Evolutionary conservation across 2,329 filamentous ascomycete species (phyloP).

Genomic region (Drechslerella dactyloides): DNA sequence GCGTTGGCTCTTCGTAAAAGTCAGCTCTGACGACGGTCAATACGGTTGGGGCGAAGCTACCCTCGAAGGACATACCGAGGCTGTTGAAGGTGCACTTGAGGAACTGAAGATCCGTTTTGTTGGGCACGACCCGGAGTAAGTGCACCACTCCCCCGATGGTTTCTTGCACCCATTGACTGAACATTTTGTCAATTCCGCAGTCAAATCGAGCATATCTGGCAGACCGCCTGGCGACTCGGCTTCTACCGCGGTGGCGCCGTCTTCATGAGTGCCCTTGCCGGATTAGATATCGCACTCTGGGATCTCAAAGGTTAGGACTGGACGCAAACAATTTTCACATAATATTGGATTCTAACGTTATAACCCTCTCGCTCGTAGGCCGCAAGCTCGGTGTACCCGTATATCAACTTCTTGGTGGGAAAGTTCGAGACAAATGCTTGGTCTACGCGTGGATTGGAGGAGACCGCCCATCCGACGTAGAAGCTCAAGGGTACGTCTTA

Average conservation of each 20-base stretch:
- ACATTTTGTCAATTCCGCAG: constrained; percentile 58
- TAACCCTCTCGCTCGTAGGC: constrained; percentile 57
- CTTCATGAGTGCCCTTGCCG: constrained; percentile 78
- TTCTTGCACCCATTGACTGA: constrained; percentile 15
- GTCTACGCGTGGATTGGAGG: constrained; percentile 83
- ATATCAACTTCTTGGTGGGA: constrained; percentile 76
- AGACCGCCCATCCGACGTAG: constrained; percentile 72
- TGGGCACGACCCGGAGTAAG: constrained; percentile 67
- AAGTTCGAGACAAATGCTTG: constrained; percentile 71
- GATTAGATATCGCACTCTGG: constrained; percentile 81
- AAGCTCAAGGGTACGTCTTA: constrained; percentile 64
- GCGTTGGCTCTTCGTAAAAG: constrained; percentile 70
- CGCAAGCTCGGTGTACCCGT: constrained; percentile 70
- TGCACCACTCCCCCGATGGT: constrained; percentile 18
- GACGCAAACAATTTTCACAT: constrained; percentile 2
- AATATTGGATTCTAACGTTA: constrained; percentile 55
- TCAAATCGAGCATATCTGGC: constrained; percentile 83
- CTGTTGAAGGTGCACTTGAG: constrained; percentile 67
- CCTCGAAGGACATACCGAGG: constrained; percentile 67
- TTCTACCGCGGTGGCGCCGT: constrained; percentile 82
- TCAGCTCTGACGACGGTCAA: constrained; percentile 64
- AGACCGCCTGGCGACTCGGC: constrained; percentile 71
- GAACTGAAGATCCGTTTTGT: constrained; percentile 65
- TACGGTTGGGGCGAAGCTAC: constrained; percentile 69
- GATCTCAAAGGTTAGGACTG: constrained; percentile 68